These are phyloP conservation scores for Prunella vulgaris DNA, from an alignment of 257 asterid species.

Conservation along the genomic window DNA sequence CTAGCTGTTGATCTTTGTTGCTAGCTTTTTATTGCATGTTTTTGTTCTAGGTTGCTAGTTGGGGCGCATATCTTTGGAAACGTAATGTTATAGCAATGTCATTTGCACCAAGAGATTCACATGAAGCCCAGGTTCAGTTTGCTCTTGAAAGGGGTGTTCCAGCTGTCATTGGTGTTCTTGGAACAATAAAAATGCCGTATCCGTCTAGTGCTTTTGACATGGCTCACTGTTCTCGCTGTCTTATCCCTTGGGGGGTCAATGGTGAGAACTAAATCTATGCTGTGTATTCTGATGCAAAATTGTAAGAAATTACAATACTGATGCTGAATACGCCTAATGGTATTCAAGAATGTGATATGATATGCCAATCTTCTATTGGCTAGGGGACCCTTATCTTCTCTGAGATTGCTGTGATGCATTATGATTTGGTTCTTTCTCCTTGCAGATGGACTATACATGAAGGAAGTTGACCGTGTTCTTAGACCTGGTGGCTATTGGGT, in stretches of 20 bases:
- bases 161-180: conserved; percentile 65
- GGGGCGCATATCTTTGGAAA: conserved; percentile 64
- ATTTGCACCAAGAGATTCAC: conserved; percentile 60
- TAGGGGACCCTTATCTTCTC: not conserved
- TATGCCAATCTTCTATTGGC: not conserved
- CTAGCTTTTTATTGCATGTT: not conserved
- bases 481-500: conserved; percentile 71
- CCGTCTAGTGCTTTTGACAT: conserved; percentile 58
- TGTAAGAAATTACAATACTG: not conserved
- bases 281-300: not conserved
- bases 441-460: conserved; percentile 60
- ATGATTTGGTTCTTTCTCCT: conserved; percentile 9
- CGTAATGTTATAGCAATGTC: conserved; percentile 57
- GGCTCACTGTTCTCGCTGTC: conserved; percentile 68
- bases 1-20: not conserved
- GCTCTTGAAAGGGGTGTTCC: conserved; percentile 71
- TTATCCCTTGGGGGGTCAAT: conserved; percentile 54
- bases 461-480: conserved; percentile 63
- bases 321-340: not conserved
- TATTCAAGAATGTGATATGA: not conserved
- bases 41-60: conserved; percentile 50
- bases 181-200: conserved; percentile 51
- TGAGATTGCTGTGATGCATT: not conserved
- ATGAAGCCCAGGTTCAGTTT: conserved; percentile 67
- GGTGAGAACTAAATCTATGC: conserved; percentile 29